Percentiles rank a stretch among this genome's conserved stretches.
Conservation (phyloP, 2,329 filamentous ascomycete genomes). For the Pyricularia grisea region DNA sequence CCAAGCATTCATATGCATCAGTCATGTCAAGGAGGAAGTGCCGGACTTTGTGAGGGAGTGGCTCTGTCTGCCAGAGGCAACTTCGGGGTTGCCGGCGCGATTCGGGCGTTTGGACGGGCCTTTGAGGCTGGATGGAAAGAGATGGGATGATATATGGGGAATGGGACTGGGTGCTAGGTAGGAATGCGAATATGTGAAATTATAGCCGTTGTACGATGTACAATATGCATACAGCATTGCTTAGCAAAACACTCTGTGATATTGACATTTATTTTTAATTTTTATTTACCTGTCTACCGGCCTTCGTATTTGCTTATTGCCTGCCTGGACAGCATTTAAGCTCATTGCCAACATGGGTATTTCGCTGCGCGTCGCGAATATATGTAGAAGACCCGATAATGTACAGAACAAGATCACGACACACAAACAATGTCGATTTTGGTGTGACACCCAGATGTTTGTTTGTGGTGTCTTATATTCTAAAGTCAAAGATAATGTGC, state of each 20-base stretch:
- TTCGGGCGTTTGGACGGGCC: slow-evolving; percentile 57
- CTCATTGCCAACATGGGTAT: too few species aligned
- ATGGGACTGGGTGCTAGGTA: slow-evolving; percentile 10
- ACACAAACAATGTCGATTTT: neutral
- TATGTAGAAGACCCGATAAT: too few species aligned
- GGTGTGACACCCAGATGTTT: neutral
- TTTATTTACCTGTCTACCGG: too few species aligned
- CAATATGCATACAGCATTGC: neutral
- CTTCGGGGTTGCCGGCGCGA: slow-evolving; percentile 48
- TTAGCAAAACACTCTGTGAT: too few species aligned
- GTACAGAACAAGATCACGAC: too few species aligned
- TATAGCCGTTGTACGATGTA: neutral
- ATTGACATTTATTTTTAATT: too few species aligned
- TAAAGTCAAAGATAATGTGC: neutral
- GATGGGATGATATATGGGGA: slow-evolving; percentile 61
- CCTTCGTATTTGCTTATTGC: too few species aligned
- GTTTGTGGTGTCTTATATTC: neutral
- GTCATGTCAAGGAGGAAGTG: slow-evolving; percentile 84
- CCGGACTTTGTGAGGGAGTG: slow-evolving; percentile 75
- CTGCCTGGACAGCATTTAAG: too few species aligned
- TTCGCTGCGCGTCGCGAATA: too few species aligned
- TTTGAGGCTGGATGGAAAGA: slow-evolving; percentile 41
- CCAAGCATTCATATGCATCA: slow-evolving; percentile 87
- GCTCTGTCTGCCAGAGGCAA: slow-evolving; percentile 75
- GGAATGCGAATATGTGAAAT: neutral